phyloP scores from a whole-genome alignment of 2,329 filamentous ascomycete species.

The Verticillium nonalfalfae region DNA sequence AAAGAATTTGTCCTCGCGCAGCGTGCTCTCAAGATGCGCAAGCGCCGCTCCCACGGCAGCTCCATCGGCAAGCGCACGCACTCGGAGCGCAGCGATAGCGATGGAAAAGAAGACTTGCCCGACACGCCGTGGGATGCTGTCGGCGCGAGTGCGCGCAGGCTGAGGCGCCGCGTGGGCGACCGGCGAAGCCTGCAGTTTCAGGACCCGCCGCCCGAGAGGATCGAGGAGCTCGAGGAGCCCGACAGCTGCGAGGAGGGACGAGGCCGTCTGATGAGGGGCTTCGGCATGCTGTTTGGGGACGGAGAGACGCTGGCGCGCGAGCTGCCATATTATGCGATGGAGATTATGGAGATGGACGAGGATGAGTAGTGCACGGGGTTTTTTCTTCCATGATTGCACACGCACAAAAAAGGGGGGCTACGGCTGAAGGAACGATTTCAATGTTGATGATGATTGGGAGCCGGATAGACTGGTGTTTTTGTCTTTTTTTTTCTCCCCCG shows the following conservation, averaged over 20 bases:
- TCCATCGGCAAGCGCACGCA: constrained; percentile 50
- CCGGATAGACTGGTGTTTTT: neutral
- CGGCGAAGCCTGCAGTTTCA: constrained; percentile 42
- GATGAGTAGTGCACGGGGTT: neutral
- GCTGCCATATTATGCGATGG: constrained; percentile 42
- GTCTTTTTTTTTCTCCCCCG: neutral
- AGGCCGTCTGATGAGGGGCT: neutral
- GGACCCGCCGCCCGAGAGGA: constrained; percentile 42
- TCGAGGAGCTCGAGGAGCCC: constrained; percentile 48
- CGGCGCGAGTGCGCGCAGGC: constrained; percentile 40
- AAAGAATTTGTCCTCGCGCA: constrained; percentile 30
- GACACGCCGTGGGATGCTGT: constrained; percentile 29
- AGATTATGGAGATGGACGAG: constrained; percentile 45
- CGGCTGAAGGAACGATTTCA: neutral
- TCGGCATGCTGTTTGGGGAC: constrained; percentile 8
- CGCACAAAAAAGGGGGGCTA: neutral
- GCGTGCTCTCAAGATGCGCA: constrained; percentile 34
- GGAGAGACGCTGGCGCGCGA: constrained; percentile 35
- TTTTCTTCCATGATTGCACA: neutral
- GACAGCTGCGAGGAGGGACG: constrained; percentile 37
- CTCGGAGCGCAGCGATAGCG: constrained; percentile 46
- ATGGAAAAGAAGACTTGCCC: constrained; percentile 25
- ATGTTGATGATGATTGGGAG: neutral
- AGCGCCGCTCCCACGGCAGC: constrained; percentile 44
- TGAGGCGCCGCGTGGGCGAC: constrained; percentile 37